phyloP scores from a whole-genome alignment of 2,329 filamentous ascomycete genomes.

The Rutstroemia sp. region DNA sequence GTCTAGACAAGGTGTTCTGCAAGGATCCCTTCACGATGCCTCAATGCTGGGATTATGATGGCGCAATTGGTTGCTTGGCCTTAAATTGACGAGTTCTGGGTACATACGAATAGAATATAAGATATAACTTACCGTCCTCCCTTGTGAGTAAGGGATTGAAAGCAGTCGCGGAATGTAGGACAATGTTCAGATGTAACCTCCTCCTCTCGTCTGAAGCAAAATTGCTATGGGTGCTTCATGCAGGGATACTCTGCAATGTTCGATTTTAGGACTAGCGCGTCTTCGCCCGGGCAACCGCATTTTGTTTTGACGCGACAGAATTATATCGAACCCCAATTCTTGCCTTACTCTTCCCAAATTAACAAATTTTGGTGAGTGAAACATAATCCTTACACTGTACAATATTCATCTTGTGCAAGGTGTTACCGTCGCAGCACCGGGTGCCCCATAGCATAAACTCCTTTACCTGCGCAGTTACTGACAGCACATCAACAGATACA shows the following conservation, averaged over 20 bases:
- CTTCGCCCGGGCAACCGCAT: slow-evolving; percentile 7
- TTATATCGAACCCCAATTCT: slow-evolving; percentile 1
- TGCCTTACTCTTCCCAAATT: neutral
- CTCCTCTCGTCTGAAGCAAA: neutral
- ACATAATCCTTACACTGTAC: neutral
- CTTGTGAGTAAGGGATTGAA: no score
- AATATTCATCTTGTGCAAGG: neutral
- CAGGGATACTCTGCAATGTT: neutral
- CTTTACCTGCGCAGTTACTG: neutral
- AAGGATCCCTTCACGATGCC: slow-evolving; percentile 1
- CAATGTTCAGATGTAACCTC: neutral
- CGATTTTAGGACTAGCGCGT: neutral
- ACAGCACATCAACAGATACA: slow-evolving; percentile 16
- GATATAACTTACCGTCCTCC: no score
- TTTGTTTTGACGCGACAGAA: slow-evolving; percentile 9
- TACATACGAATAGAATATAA: no score
- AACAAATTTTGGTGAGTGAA: slow-evolving; percentile 3
- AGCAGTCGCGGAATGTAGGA: neutral
- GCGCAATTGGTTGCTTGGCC: neutral
- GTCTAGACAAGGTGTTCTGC: slow-evolving; percentile 9
- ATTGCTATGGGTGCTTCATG: neutral
- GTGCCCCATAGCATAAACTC: slow-evolving; percentile 2
- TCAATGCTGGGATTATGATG: neutral
- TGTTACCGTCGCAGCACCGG: neutral
- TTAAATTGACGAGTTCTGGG: neutral